These are phyloP conservation scores for Herpetospermum pedunculosum DNA, from an alignment of 306 rosid species.

Conservation along the genomic window DNA sequence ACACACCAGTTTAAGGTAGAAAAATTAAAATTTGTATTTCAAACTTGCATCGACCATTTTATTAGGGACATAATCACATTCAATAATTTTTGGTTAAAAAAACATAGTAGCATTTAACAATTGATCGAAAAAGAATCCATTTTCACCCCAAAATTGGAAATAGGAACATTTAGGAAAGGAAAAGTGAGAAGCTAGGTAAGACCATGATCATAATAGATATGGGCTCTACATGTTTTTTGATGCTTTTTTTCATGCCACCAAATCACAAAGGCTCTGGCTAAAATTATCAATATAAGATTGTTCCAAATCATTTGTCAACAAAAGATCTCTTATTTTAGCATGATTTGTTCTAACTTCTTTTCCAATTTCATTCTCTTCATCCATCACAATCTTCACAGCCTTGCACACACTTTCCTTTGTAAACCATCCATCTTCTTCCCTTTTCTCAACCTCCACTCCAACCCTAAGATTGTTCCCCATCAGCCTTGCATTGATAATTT, in stretches of 20 bases:
- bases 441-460: constrained; percentile 43
- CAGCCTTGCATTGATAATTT: constrained; percentile 42
- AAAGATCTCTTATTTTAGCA: constrained; percentile 30
- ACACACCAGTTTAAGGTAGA: no score
- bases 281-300: constrained; percentile 27
- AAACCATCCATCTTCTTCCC: constrained; percentile 35
- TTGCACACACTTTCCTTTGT: constrained; percentile 29
- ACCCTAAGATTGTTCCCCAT: constrained; percentile 32
- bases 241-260: neutral
- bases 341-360: constrained; percentile 33
- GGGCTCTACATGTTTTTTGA: neutral
- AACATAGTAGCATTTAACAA: neutral
- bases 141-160: neutral
- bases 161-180: neutral
- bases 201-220: no score
- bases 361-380: constrained; percentile 23
- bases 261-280: neutral
- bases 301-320: constrained; percentile 27
- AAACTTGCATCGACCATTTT: no score
- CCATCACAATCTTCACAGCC: constrained; percentile 29
- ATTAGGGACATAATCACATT: neutral
- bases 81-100: neutral
- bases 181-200: no score
- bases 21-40: no score
- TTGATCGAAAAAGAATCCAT: no score